phyloP scores from a whole-genome alignment of 192 early-diverging fungal species.

The Backusella luteola region DNA sequence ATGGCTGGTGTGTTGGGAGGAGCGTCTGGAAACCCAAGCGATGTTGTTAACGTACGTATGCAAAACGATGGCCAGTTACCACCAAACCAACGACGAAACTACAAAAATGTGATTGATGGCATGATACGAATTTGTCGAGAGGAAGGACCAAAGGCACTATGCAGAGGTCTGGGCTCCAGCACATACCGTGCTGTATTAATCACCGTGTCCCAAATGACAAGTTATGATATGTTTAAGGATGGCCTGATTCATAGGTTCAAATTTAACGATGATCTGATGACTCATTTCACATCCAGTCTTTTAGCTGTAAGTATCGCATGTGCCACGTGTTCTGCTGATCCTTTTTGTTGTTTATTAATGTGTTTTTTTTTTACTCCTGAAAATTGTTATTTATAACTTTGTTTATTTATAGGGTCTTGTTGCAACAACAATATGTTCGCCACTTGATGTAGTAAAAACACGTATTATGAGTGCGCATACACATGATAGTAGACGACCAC shows the following conservation, averaged over 20 bases:
- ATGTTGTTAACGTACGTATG: conserved; percentile 79
- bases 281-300: conserved; percentile 73
- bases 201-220: conserved; percentile 68
- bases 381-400: conserved; percentile 5
- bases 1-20: conserved; percentile 58
- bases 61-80: conserved; percentile 78
- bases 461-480: conserved; percentile 72
- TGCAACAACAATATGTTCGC: conserved; percentile 72
- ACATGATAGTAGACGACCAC: conserved; percentile 21
- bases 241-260: conserved; percentile 54
- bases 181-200: conserved; percentile 88
- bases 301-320: conserved; percentile 54
- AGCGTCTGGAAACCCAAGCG: conserved; percentile 72
- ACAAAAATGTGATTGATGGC: conserved; percentile 75
- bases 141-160: conserved; percentile 75
- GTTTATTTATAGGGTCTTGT: conserved; percentile 57
- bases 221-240: conserved; percentile 79
- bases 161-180: conserved; percentile 89
- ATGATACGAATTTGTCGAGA: conserved; percentile 70
- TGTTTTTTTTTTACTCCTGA: background rate
- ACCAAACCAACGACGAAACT: conserved; percentile 61
- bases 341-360: background rate
- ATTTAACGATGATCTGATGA: conserved; percentile 61
- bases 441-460: conserved; percentile 82
- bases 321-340: background rate